Base-by-base conservation (phyloP, 257 asterid genomes). In the Solanum microdontum region DNA sequence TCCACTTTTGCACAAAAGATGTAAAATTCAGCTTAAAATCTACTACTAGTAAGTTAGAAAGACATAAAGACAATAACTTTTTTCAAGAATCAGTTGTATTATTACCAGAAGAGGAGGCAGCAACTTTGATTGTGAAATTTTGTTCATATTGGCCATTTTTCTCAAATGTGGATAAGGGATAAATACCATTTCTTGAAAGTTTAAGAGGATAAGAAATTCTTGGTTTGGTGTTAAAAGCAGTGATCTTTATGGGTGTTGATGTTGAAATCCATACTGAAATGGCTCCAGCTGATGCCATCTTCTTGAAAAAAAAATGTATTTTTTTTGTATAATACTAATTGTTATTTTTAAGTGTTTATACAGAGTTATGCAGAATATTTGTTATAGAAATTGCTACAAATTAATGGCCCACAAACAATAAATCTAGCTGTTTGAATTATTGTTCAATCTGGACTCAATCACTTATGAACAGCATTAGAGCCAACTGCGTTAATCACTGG, bases 51-150 rank as follows among this genome's bases (percentile, higher is more conserved):
- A 36, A 62, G 30, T 62, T 10, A 62, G 11, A 55, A 60, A 60
- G 30, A 58, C 14, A 15, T 10, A 51, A 60, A 60, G 15, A 82
- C 30, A 66, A n/a, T 8, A 80, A 39, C 30, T 23, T 19, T 2
- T 11, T 80, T 11, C 66, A 85, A 33, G 39, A 85, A 70, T 37
- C 82, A 68, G 8, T 24, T n/a, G 17, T 55, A 87, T 89, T 87
- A 93, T 89, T 88, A 94, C 98, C 98, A 37, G 95, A 84, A 88
- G 92, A 90, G 83, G 95, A 93, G 11, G 94, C 87, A 85, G 92
- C 91, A 82, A 91, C 92, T 80, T 37, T 93, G 77, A 88, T 86
- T 45, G 91, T 86, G 87, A 91, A 88, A 73, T 64, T 88, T 74
- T 34, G 68, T 89, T 28, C 89, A 58, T 86, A 7, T 43, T 58